A percentile compares a stretch with the other conserved stretches of the same genome.
These are phyloP conservation scores for Imleria badia DNA, from an alignment of 768 basidiomycete genomes.

Conservation along the genomic window DNA sequence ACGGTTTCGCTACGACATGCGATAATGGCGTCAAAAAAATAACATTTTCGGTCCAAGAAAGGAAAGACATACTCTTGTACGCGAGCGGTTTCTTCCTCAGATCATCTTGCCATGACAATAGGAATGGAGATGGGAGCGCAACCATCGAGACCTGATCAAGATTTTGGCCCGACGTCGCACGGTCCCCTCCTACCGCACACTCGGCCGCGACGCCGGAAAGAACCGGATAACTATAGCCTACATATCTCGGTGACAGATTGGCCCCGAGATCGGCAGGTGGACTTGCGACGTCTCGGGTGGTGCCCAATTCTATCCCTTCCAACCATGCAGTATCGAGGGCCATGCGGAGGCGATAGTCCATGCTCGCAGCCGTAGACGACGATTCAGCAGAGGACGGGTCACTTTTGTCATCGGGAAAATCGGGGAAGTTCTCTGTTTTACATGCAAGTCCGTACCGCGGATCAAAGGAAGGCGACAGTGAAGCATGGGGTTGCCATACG, in stretches of 20 bases:
- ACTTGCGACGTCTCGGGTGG: background rate
- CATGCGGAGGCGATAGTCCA: slow-evolving; percentile 11
- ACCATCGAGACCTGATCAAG: background rate
- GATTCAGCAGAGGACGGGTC: slow-evolving; percentile 29
- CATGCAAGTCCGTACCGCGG: slow-evolving; percentile 9
- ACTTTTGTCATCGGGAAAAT: slow-evolving; percentile 26
- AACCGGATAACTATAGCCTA: slow-evolving; percentile 11
- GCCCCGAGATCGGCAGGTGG: slow-evolving; percentile 10
- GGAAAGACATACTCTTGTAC: slow-evolving; percentile 28
- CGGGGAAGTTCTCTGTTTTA: slow-evolving; percentile 7
- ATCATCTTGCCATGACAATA: slow-evolving; percentile 16
- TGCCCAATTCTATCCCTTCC: slow-evolving; percentile 2
- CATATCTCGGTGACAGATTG: slow-evolving; percentile 12
- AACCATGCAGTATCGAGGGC: slow-evolving; percentile 1
- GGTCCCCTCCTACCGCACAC: background rate
- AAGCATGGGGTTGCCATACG: slow-evolving; percentile 34
- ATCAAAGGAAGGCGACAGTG: slow-evolving; percentile 16
- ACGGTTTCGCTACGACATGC: slow-evolving; percentile 50
- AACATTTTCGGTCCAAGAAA: background rate
- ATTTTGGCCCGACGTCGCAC: slow-evolving; percentile 11
- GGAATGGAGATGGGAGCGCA: background rate
- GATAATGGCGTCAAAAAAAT: background rate
- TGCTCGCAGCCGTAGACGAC: slow-evolving; percentile 10
- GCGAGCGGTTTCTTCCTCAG: slow-evolving; percentile 21
- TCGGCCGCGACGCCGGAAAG: slow-evolving; percentile 15